These are phyloP conservation scores for Tanacetum coccineum DNA, from an alignment of 129 eudicot species.

Conservation along the genomic window DNA sequence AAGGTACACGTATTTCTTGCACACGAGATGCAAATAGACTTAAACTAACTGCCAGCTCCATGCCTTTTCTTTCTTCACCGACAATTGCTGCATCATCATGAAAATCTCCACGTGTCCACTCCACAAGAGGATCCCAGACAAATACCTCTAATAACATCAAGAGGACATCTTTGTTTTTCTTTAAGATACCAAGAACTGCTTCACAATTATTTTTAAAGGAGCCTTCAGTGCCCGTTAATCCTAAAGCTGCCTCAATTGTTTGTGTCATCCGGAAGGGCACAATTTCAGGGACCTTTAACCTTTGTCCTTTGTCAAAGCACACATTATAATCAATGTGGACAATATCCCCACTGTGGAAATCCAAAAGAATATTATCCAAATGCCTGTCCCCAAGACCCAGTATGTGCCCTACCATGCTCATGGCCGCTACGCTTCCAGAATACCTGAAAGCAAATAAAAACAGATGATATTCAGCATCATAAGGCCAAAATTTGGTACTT, in stretches of 20 bases:
- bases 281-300: slow-evolving; percentile 95
- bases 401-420: slow-evolving; percentile 98
- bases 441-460: slow-evolving; percentile 53
- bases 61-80: slow-evolving; percentile 99
- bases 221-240: slow-evolving; percentile 92
- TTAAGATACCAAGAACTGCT: slow-evolving; percentile 77
- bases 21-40: slow-evolving; percentile 98
- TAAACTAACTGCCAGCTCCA: slow-evolving; percentile 99
- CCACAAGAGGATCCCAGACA: slow-evolving; percentile 99
- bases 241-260: slow-evolving; percentile 92
- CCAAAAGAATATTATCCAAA: slow-evolving; percentile 91
- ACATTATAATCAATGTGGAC: slow-evolving; percentile 98
- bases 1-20: slow-evolving; percentile 95
- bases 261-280: slow-evolving; percentile 98
- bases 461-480: slow-evolving; percentile 10
- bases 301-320: slow-evolving; percentile 97
- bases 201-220: slow-evolving; percentile 84
- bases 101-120: slow-evolving; percentile 99
- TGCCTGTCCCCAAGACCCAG: slow-evolving; percentile 97
- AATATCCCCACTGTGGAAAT: slow-evolving; percentile 84
- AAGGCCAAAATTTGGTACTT: background rate
- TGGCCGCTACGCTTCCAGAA: slow-evolving; percentile 90
- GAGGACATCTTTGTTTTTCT: slow-evolving; percentile 84
- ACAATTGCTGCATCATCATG: slow-evolving; percentile 98
- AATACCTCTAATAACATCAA: slow-evolving; percentile 91